A percentile compares a stretch with the other conserved stretches of the same genome.
phyloP scores from a whole-genome alignment of 2,329 filamentous ascomycete species.

The Xylariaceae sp. region DNA sequence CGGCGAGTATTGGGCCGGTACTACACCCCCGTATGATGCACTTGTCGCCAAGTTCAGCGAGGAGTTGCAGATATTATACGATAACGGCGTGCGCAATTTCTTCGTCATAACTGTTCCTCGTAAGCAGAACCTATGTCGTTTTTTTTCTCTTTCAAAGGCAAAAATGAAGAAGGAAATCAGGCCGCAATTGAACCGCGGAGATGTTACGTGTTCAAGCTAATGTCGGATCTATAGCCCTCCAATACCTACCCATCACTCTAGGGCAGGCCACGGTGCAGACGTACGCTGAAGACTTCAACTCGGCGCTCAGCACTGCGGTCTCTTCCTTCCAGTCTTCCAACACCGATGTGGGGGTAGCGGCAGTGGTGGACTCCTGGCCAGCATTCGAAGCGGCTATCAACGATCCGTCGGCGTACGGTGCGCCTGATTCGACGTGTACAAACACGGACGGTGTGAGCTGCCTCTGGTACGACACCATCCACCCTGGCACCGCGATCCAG shows the following conservation, averaged over 20 bases:
- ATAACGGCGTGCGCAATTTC: slow-evolving; percentile 3
- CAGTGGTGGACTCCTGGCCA: slow-evolving; percentile 1
- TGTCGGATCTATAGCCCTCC: not conserved
- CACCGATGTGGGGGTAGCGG: slow-evolving; percentile 1
- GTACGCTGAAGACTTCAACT: slow-evolving; percentile 1
- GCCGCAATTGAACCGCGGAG: not conserved
- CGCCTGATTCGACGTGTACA: slow-evolving; percentile 1
- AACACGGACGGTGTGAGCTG: slow-evolving; percentile 1
- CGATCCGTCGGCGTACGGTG: slow-evolving; percentile 1
- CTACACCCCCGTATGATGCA: not conserved
- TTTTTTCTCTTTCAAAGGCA: not conserved
- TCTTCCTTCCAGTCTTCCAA: slow-evolving; percentile 1
- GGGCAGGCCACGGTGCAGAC: not conserved
- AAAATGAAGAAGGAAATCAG: not conserved
- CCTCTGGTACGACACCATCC: slow-evolving; percentile 4
- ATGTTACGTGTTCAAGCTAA: not conserved
- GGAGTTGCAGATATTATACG: slow-evolving; percentile 3
- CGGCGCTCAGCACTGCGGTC: not conserved
- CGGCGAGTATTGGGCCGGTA: not conserved
- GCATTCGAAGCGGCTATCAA: slow-evolving; percentile 2
- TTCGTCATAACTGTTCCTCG: slow-evolving; percentile 3
- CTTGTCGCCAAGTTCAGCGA: slow-evolving; percentile 1
- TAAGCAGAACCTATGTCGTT: not conserved
- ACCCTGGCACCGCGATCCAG: slow-evolving; percentile 1
- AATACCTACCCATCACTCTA: slow-evolving; percentile 1